phyloP scores from a whole-genome alignment of 2,329 filamentous ascomycete species.

The Celoporthe dispersa region DNA sequence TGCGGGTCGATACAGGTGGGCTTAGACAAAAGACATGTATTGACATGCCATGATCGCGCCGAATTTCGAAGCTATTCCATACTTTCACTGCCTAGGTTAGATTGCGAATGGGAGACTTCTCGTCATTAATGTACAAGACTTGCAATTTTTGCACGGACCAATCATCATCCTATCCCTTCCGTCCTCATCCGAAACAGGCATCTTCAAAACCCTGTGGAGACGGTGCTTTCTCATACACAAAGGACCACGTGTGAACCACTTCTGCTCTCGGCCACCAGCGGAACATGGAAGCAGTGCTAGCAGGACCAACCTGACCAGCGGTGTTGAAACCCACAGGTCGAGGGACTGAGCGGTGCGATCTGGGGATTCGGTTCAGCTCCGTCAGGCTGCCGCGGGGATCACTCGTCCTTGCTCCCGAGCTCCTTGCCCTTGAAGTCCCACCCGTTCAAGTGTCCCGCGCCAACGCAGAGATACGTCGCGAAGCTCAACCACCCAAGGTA shows the following conservation, averaged over 20 bases:
- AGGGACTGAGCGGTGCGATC: neutral
- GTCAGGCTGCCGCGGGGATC: neutral
- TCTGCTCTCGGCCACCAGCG: neutral
- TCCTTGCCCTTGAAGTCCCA: constrained; percentile 60
- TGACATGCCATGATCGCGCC: neutral
- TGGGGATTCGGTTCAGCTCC: neutral
- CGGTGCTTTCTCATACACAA: neutral
- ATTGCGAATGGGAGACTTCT: neutral
- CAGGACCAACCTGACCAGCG: neutral
- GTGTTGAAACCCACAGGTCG: neutral
- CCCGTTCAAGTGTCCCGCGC: constrained; percentile 68
- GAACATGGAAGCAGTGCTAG: neutral
- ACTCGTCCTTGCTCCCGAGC: constrained; percentile 33
- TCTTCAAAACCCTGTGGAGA: neutral
- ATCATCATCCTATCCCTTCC: neutral
- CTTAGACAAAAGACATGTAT: neutral
- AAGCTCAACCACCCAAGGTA: constrained; percentile 88
- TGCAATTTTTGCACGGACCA: neutral
- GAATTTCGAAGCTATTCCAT: neutral
- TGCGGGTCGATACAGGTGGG: neutral
- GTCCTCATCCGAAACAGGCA: neutral
- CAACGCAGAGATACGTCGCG: constrained; percentile 81
- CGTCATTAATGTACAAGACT: neutral
- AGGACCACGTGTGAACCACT: neutral
- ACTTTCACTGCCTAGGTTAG: neutral